Conservation (phyloP, 2,329 filamentous ascomycete species). For the Aspergillus sp. region DNA sequence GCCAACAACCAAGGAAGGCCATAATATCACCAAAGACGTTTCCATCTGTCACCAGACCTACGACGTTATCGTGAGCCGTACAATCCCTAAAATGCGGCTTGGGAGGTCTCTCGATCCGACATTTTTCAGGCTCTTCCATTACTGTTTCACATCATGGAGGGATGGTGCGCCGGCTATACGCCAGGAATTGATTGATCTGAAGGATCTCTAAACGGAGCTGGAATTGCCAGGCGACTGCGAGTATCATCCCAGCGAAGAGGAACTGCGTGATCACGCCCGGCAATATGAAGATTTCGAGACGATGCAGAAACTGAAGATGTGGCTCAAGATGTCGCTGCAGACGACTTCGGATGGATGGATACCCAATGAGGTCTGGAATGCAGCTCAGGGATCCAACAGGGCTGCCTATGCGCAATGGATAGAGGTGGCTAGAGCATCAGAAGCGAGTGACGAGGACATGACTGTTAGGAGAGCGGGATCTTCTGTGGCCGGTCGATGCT, state of each 20-base stretch:
- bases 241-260: conserved; percentile 15
- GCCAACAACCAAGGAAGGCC: no score
- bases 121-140: conserved; percentile 24
- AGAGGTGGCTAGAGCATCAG: conserved; percentile 15
- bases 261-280: conserved; percentile 15
- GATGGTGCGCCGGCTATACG: conserved; percentile 17
- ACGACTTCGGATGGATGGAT: conserved; percentile 26
- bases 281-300: conserved; percentile 25
- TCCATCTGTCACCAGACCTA: conserved; percentile 22
- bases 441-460: conserved; percentile 11
- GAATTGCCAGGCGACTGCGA: conserved; percentile 17
- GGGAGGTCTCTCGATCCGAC: conserved; percentile 18
- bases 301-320: conserved; percentile 18
- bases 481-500: conserved; percentile 21
- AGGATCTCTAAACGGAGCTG: conserved; percentile 15
- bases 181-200: conserved; percentile 24
- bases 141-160: conserved; percentile 21
- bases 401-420: conserved; percentile 23
- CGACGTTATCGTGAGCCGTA: conserved; percentile 16
- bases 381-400: conserved; percentile 17
- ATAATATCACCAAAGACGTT: no score
- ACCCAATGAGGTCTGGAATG: conserved; percentile 21
- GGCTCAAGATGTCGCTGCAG: conserved; percentile 15
- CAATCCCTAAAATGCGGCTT: conserved; percentile 15
- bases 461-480: conserved; percentile 17